These are phyloP conservation scores for Ligustrum vulgare DNA, from an alignment of 257 asterid species.

Conservation along the genomic window DNA sequence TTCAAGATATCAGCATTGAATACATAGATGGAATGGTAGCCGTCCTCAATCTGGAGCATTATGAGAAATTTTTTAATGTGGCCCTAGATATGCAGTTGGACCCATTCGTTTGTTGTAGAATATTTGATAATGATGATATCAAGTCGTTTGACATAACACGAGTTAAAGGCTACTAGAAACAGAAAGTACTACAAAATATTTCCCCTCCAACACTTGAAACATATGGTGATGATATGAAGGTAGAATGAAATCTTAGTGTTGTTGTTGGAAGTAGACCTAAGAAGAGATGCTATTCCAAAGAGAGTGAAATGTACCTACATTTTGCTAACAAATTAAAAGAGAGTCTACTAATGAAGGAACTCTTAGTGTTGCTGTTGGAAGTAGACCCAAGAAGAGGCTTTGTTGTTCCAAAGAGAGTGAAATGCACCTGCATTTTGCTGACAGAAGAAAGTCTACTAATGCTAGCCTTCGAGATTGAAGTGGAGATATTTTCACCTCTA, in stretches of 20 bases:
- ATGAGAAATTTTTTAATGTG: conserved; percentile 41
- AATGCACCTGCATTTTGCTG: no score
- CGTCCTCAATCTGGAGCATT: conserved; percentile 86
- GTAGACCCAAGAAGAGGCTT: no score
- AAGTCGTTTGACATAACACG: conserved; percentile 63
- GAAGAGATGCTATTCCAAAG: conserved; percentile 63
- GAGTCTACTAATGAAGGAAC: no score
- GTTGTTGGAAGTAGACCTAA: conserved; percentile 45
- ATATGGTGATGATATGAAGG: conserved; percentile 28
- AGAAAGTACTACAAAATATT: conserved; percentile 45
- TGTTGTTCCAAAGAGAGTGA: no score
- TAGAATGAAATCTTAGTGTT: conserved; percentile 30
- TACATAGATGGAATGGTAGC: conserved; percentile 93
- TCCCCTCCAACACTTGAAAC: conserved; percentile 23
- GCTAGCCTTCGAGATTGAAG: conserved; percentile 21
- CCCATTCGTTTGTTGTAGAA: conserved; percentile 77
- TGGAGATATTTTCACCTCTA: not conserved
- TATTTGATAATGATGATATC: conserved; percentile 65
- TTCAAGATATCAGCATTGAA: conserved; percentile 89
- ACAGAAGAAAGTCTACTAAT: no score
- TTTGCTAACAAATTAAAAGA: conserved; percentile 28
- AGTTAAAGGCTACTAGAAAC: conserved; percentile 77
- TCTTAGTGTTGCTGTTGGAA: no score
- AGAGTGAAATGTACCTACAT: conserved; percentile 27
- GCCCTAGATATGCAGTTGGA: conserved; percentile 39